phyloP scores from a whole-genome alignment of 2,329 filamentous ascomycete genomes.

The Aureobasidium sp. region DNA sequence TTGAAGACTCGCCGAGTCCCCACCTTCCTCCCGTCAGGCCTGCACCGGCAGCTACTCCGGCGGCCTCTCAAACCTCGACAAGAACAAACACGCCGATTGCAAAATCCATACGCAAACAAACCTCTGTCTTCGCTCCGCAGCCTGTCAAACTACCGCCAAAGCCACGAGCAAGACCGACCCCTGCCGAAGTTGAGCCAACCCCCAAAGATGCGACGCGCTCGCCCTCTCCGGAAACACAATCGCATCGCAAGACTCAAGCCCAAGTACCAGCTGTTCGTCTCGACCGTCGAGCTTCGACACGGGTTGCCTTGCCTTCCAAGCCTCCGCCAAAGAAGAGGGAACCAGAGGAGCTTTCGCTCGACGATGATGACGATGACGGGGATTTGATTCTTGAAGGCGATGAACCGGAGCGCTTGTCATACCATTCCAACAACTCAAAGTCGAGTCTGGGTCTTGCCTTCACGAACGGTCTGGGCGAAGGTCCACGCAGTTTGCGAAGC shows the following conservation, averaged over 20 bases:
- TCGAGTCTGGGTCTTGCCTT: constrained; percentile 23
- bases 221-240: constrained; percentile 6
- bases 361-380: constrained; percentile 23
- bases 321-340: constrained; percentile 14
- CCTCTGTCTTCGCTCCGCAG: constrained; percentile 3
- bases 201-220: constrained; percentile 2
- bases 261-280: constrained; percentile 24
- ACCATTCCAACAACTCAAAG: constrained; percentile 17
- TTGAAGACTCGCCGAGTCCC: constrained; percentile 20
- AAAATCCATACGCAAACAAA: constrained; percentile 11
- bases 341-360: constrained; percentile 13
- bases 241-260: background rate
- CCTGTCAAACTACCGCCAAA: background rate
- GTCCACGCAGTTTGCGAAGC: constrained; percentile 36
- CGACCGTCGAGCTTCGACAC: constrained; percentile 28
- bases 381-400: constrained; percentile 28
- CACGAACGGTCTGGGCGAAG: constrained; percentile 25
- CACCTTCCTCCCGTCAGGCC: constrained; percentile 13
- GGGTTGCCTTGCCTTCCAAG: constrained; percentile 12
- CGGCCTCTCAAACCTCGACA: constrained; percentile 13
- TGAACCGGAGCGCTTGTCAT: constrained; percentile 11
- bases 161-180: background rate
- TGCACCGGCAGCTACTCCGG: constrained; percentile 19
- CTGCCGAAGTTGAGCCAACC: background rate
- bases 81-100: constrained; percentile 12